Base-by-base conservation (phyloP, 2,329 filamentous ascomycete species). In the Penicillium sp. region DNA sequence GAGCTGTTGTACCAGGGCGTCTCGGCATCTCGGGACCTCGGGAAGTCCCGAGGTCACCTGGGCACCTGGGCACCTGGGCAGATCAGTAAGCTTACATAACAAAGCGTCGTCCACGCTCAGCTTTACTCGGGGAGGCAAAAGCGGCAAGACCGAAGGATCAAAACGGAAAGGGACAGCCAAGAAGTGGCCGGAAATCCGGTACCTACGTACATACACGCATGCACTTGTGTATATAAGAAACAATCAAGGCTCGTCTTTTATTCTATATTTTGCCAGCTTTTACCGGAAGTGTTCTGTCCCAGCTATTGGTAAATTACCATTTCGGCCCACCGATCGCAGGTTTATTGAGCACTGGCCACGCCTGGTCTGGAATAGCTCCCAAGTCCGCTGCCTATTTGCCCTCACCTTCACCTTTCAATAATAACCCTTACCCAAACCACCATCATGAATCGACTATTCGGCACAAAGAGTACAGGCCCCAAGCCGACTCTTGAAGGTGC, bases 381-480 rank as follows among this genome's bases (percentile, higher is more conserved):
- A 45, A 49, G 41, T 33, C 41, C 46, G 46, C 46, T 32, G 47
- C 46, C 46, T 38, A 45, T 26, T 40, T 33, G 32, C 45, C 38
- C 26, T 50, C 41, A 32, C 33, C 45, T n/a, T 34, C 35, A 38
- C 17, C 17, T 35, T 31, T 37, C 42, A 31, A 45, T 45, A 45
- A 40, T 28, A 38, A 28, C 17, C n/a, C 1, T 17, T 13, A 22
- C 34, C 47, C 31, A 38, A 48, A 19, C 50, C 34, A 22, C 54
- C 71, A 77, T 48, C 56, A 97, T 98, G 93, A 97, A 98, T 71
- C 87, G 93, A 62, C 79, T 98, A 61, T 98, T 98, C 69, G 93
- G 93, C 67, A 80, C 85, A 61, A 93, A 90, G 74, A 85, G 81
- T 72, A 84, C 86, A 57, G 84, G 83, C 55, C 90, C 93, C 48